These are phyloP conservation scores for Penicillium janthinellum DNA, from an alignment of 2,329 filamentous ascomycete genomes.

Conservation along the genomic window DNA sequence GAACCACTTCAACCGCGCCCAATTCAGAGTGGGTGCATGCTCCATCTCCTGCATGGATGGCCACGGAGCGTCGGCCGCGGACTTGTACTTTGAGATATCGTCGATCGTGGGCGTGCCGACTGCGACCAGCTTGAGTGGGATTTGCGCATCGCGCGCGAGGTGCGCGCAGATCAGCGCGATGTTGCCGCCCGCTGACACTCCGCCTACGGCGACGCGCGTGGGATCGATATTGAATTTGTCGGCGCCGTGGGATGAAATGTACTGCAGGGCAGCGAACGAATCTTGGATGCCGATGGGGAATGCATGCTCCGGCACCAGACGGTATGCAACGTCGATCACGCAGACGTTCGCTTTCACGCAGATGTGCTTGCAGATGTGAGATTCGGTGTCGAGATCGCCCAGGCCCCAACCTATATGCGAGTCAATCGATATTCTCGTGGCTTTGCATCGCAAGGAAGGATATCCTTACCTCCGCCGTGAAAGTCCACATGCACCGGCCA, in stretches of 20 bases:
- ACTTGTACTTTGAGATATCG: conserved; percentile 43
- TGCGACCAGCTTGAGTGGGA: conserved; percentile 43
- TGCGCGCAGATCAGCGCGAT: conserved; percentile 36
- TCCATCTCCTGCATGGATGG: conserved; percentile 47
- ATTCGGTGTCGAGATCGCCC: conserved; percentile 54
- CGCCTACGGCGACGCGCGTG: conserved; percentile 47
- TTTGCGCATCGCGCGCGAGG: conserved; percentile 43
- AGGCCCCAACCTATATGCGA: conserved; percentile 45
- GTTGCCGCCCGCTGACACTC: conserved; percentile 45
- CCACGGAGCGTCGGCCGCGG: conserved; percentile 43
- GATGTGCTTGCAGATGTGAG: conserved; percentile 53
- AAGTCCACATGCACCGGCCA: conserved; percentile 55
- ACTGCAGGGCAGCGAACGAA: conserved; percentile 50
- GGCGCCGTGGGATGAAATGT: conserved; percentile 41
- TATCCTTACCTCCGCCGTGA: conserved; percentile 47
- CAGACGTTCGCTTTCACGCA: conserved; percentile 48
- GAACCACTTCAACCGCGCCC: conserved; percentile 48
- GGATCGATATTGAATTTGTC: conserved; percentile 44
- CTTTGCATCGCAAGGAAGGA: too few relatives aligned
- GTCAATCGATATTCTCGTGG: background rate
- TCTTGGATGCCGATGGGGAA: conserved; percentile 56
- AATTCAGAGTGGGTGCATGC: conserved; percentile 49
- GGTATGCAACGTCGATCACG: conserved; percentile 57
- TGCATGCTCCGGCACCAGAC: conserved; percentile 53
- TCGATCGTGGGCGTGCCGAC: conserved; percentile 48